Evolutionary conservation across 768 basidiomycete genomes (phyloP).

Genomic region (Rhizopogon salebrosus): DNA sequence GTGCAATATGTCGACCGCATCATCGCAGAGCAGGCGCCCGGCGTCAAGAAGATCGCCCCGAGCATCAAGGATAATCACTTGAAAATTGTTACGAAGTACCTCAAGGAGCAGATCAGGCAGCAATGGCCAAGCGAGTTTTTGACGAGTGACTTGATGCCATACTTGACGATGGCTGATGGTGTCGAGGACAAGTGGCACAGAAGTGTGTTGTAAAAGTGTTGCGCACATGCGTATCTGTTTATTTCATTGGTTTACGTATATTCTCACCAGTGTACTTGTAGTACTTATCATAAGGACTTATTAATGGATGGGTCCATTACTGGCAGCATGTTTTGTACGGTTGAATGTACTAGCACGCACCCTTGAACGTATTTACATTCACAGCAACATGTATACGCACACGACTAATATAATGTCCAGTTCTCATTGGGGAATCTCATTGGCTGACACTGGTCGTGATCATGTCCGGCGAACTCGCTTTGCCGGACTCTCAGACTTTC

Average conservation of each 20-base stretch:
- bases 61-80: conserved; percentile 70
- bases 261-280: not conserved
- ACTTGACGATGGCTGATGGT: conserved; percentile 73
- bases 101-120: conserved; percentile 74
- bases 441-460: too few relatives aligned
- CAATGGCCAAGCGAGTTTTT: conserved; percentile 94
- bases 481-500: too few relatives aligned
- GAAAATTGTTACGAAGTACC: conserved; percentile 67
- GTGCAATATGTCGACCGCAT: conserved; percentile 57
- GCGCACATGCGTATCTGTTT: not conserved
- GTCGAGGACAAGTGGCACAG: conserved; percentile 59
- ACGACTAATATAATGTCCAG: too few relatives aligned
- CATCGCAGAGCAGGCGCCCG: conserved; percentile 60
- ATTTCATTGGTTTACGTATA: not conserved
- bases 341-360: too few relatives aligned
- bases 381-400: too few relatives aligned
- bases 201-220: conserved; percentile 29
- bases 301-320: not conserved
- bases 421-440: too few relatives aligned
- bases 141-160: conserved; percentile 90
- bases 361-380: too few relatives aligned
- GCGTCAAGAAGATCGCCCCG: conserved; percentile 55
- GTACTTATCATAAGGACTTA: not conserved
- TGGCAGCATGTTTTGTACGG: too few relatives aligned
- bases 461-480: too few relatives aligned